Conservation (phyloP, 441 rosid genomes). For the Croton laevigatus region DNA sequence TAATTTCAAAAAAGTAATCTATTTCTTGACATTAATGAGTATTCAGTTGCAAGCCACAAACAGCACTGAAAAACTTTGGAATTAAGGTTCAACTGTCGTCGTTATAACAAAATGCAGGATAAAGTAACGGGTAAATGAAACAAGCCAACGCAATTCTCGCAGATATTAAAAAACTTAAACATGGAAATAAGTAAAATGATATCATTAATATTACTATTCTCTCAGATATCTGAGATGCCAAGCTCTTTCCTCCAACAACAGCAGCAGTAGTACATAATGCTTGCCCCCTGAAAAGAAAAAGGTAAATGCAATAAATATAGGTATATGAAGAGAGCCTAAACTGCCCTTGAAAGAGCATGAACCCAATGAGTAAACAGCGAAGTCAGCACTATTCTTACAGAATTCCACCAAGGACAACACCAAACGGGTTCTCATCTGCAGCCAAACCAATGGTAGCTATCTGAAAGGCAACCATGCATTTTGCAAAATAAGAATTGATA, state of each 20-base stretch:
- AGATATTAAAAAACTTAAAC: not conserved
- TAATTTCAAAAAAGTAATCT: too few species aligned
- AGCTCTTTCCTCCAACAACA: constrained; percentile 93
- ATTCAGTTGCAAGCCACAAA: too few species aligned
- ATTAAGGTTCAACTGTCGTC: too few species aligned
- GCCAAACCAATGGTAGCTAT: constrained; percentile 95
- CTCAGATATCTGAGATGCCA: constrained; percentile 96
- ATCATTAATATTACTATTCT: constrained; percentile 48
- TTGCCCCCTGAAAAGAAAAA: constrained; percentile 58
- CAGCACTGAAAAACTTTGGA: too few species aligned
- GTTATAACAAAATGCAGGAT: not conserved
- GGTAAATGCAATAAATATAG: constrained; percentile 2
- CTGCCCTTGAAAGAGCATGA: not conserved
- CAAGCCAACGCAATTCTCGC: not conserved
- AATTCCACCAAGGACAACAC: constrained; percentile 88
- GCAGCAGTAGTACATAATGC: constrained; percentile 89
- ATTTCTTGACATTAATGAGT: too few species aligned
- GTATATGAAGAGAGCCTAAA: not conserved
- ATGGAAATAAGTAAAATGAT: constrained; percentile 1
- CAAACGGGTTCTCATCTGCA: constrained; percentile 88
- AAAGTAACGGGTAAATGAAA: not conserved
- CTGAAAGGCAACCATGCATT: constrained; percentile 37
- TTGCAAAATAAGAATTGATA: constrained; percentile 17
- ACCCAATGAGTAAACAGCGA: constrained; percentile 3
- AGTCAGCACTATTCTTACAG: constrained; percentile 46